Percentiles rank a stretch among this genome's conserved stretches.
These are phyloP conservation scores for Cladosporium oxysporum DNA, from an alignment of 2,329 filamentous ascomycete species.

Conservation along the genomic window DNA sequence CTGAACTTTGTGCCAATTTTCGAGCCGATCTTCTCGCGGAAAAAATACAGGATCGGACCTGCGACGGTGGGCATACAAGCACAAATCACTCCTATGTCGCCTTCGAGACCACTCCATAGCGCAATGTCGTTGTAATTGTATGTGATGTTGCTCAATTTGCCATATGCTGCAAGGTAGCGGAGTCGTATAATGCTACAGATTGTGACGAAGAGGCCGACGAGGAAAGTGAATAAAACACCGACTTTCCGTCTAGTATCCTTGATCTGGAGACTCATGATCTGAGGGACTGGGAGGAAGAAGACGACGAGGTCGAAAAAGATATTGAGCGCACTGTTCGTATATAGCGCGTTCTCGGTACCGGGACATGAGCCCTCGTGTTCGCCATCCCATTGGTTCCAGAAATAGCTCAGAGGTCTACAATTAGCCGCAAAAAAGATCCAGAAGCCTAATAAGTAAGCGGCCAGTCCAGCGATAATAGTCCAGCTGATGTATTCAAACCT, in stretches of 20 bases:
- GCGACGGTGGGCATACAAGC: constrained; percentile 28
- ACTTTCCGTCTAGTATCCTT: background rate
- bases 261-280: background rate
- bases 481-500: constrained; percentile 2
- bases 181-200: constrained; percentile 25
- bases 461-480: background rate
- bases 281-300: background rate
- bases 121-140: constrained; percentile 27
- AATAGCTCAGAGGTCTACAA: background rate
- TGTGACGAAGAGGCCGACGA: constrained; percentile 27
- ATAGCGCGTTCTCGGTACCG: background rate
- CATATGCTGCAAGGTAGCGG: constrained; percentile 19
- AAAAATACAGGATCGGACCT: constrained; percentile 2
- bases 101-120: constrained; percentile 28
- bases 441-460: background rate
- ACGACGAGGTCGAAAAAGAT: constrained; percentile 4
- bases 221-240: background rate
- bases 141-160: constrained; percentile 23
- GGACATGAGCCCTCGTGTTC: background rate
- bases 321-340: background rate
- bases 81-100: constrained; percentile 27
- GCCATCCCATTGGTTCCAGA: constrained; percentile 4
- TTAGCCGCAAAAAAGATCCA: background rate
- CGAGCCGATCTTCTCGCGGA: background rate
- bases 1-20: background rate